Evolutionary conservation across 495 filamentous ascomycete species (phyloP), one percentile per base, ranked within the genome.

Genomic region (Aspergillus mulundensis): DNA sequence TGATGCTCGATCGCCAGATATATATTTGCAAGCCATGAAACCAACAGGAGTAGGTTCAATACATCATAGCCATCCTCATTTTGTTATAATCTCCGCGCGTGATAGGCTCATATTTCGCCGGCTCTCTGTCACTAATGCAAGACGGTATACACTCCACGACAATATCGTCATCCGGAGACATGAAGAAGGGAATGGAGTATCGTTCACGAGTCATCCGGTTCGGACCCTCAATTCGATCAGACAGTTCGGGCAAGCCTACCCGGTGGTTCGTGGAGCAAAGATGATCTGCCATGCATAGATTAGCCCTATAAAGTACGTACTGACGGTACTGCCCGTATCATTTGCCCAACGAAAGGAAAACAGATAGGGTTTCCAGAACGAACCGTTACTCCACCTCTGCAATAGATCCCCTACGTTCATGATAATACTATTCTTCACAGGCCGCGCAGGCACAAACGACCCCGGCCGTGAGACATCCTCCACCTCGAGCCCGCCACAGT

Each of bases 151-250:
- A 80, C 60, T 84, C 78, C 51, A 87, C 79, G 15, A 84, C 58
- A 18, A 74, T 65, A 30, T 79, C 71, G 30, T 72, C 68, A 61
- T 87, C 80, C 0, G 81, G 78, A 21, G 74, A 69, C 47, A 85
- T 68, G 58, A 86, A 87, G 65, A 81, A 87, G 3, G 83, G 82
- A 58, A 86, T 86, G 14, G 82, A 85, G 54, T 82, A 86, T 28
- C 83, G 68, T 28, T 77, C 68, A 47, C 69, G 68, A 2, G 79
- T 82, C 69, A 83, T 78, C 7, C 72, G 61, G 16, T 71, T 57
- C n/a, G 61, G 53, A 7, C 74, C 68, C 14, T 67, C 62, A 40
- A 72, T 66, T 21, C 64, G 61, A 58, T 76, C 68, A 0, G 60
- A 53, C 0, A 73, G 61, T 1, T 62, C 61, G 30, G 81, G 80